phyloP scores from a whole-genome alignment of 2,329 filamentous ascomycete genomes.

The Aspergillus brasiliensis region DNA sequence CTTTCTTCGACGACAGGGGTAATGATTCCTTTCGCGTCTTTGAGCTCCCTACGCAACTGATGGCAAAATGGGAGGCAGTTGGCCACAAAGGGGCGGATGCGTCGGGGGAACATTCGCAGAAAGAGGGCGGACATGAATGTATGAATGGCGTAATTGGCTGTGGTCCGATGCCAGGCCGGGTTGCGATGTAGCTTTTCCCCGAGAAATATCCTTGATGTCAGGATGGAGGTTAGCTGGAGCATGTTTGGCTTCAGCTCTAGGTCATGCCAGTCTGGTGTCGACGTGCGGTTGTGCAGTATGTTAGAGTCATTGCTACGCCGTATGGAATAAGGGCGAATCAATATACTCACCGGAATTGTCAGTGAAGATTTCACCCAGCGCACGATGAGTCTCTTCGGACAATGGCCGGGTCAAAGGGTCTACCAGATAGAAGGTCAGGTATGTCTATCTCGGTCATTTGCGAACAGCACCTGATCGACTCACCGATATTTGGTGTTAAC shows the following conservation, averaged over 20 bases:
- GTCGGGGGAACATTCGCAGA: conserved; percentile 11
- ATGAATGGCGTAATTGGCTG: conserved; percentile 27
- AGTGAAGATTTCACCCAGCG: background rate
- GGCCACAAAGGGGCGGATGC: conserved; percentile 7
- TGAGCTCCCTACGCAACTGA: conserved; percentile 6
- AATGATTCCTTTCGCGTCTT: conserved; percentile 12
- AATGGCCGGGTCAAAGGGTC: background rate
- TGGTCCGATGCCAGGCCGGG: conserved; percentile 27
- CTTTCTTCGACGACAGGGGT: conserved; percentile 11
- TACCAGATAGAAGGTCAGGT: background rate
- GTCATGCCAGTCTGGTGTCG: conserved; percentile 8
- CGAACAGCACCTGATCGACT: background rate
- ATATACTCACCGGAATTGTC: background rate
- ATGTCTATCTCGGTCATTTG: background rate
- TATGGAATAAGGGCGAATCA: too few relatives aligned
- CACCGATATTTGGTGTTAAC: conserved; percentile 27
- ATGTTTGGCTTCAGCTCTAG: background rate
- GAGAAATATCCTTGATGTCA: conserved; percentile 21
- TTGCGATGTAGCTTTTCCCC: conserved; percentile 25
- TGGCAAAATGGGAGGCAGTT: conserved; percentile 10
- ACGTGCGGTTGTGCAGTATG: too few relatives aligned
- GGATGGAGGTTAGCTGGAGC: background rate
- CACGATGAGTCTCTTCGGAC: background rate
- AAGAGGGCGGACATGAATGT: conserved; percentile 12
- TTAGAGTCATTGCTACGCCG: too few relatives aligned